A percentile compares a stretch with the other conserved stretches of the same genome.
phyloP scores from a whole-genome alignment of 2,329 filamentous ascomycete genomes.

The Penicillium verrucosum region DNA sequence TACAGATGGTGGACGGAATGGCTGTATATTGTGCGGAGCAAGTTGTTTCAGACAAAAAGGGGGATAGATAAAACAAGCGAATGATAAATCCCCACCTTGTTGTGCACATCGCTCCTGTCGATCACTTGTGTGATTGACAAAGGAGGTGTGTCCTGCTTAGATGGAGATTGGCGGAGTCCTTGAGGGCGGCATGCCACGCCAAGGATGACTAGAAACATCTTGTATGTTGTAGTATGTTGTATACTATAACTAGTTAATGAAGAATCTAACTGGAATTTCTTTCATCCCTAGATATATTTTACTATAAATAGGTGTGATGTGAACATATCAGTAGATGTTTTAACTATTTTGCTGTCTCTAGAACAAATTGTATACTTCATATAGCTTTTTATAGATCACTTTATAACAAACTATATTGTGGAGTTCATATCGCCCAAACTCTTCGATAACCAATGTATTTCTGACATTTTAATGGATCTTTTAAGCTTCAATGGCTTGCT shows the following conservation, averaged over 20 bases:
- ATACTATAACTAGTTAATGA: too few species aligned
- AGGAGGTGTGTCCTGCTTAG: not conserved
- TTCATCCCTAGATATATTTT: not conserved
- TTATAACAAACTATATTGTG: not conserved
- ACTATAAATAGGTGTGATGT: not conserved
- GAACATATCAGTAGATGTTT: not conserved
- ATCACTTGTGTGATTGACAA: not conserved
- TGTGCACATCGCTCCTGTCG: slow-evolving; percentile 2
- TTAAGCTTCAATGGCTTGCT: not conserved
- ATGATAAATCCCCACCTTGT: not conserved
- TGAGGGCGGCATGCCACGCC: not conserved
- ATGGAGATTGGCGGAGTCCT: not conserved
- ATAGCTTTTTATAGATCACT: not conserved
- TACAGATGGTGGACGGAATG: not conserved
- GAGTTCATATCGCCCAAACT: not conserved
- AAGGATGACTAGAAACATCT: not conserved
- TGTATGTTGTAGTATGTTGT: not conserved
- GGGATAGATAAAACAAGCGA: not conserved
- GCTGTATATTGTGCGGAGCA: not conserved
- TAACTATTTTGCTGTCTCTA: not conserved
- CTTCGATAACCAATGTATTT: too few species aligned
- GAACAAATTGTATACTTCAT: not conserved
- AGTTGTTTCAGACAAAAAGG: not conserved
- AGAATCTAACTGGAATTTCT: not conserved
- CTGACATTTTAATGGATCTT: not conserved